Evolutionary conservation across 1,139 yeast genomes (phyloP), one percentile per base, ranked within the genome.

Genomic region (Pichia sp.): DNA sequence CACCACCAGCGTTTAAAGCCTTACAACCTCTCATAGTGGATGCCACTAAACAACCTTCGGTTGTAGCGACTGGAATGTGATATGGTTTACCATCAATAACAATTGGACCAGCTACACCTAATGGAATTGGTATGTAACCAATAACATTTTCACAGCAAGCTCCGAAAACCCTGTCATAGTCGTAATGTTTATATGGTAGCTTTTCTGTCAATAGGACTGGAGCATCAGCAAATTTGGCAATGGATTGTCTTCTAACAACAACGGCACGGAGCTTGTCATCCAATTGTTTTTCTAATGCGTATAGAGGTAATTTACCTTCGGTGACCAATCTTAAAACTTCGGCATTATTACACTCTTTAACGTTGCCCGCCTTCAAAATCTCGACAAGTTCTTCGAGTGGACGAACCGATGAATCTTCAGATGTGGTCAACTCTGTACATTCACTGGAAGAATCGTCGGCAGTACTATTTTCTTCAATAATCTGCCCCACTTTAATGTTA

Each of bases 1-100:
- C 99, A 54, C 98, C 98, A 58, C 99, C 99, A 11, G 95, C 85
- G 70, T 93, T 95, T 64, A 93, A 88, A 29, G 99, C 99, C 71
- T 93, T 93, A 76, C 99, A 93, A 62, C 99, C 99, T 73, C 99
- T 87, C 96, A 90, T 92, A 13, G 99, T 87, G 15, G 98, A 90
- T 1, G 99, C 99, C 61, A 93, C 97, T 58, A 93, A 79, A 75
- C 98, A 93, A 54, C 99, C 99, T 75, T 93, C 99, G 51, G 99
- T 93, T 32, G 99, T 93, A 41, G 99, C 99, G 96, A 93, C 90
- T 50, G 99, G 99, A 63, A 93, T 84, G 71, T 89, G 96, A 69
- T 80, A 87, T 50, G 95, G 82, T 63, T 80, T 83, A 48, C 90
- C 93, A 70, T 93, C 99, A 66, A 93, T 88, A 56, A 88, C 76